A percentile compares a stretch with the other conserved stretches of the same genome.
Evolutionary conservation across 495 filamentous ascomycete species (phyloP).

Genomic region (Penicillium mononematosum): DNA sequence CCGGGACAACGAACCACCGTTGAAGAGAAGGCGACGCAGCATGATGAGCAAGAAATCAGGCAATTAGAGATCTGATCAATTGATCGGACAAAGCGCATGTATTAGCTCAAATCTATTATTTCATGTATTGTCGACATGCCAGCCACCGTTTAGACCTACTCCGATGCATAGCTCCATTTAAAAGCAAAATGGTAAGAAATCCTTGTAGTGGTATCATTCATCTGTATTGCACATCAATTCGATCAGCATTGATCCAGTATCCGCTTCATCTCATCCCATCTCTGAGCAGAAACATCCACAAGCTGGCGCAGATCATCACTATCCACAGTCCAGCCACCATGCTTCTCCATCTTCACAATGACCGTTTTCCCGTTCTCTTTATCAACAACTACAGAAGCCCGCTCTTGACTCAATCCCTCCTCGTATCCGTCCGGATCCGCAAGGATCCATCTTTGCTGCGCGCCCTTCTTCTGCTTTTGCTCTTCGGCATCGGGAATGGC

Average conservation of each 20-base stretch:
- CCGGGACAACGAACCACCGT: conserved; percentile 35
- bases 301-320: conserved; percentile 54
- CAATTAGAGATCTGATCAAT: conserved; percentile 16
- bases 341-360: conserved; percentile 73
- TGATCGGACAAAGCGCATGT: background rate
- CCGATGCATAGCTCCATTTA: background rate
- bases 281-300: conserved; percentile 49
- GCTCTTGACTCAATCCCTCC: conserved; percentile 76
- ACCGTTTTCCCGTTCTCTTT: conserved; percentile 54
- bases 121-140: background rate
- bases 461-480: conserved; percentile 33
- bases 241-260: conserved; percentile 43
- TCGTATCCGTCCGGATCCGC: conserved; percentile 89
- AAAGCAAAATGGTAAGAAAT: background rate
- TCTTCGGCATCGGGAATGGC: conserved; percentile 44
- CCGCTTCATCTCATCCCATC: conserved; percentile 55
- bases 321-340: conserved; percentile 66
- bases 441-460: conserved; percentile 68
- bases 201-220: conserved; percentile 35
- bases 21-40: conserved; percentile 35
- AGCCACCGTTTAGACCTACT: background rate
- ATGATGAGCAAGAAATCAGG: conserved; percentile 11
- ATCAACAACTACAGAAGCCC: conserved; percentile 70
- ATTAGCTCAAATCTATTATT: background rate
- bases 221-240: conserved; percentile 18